Evolutionary conservation across 2,329 filamentous ascomycete genomes (phyloP), one percentile per base, ranked within the genome.

Genomic region (Trichoderma citrinoviride): DNA sequence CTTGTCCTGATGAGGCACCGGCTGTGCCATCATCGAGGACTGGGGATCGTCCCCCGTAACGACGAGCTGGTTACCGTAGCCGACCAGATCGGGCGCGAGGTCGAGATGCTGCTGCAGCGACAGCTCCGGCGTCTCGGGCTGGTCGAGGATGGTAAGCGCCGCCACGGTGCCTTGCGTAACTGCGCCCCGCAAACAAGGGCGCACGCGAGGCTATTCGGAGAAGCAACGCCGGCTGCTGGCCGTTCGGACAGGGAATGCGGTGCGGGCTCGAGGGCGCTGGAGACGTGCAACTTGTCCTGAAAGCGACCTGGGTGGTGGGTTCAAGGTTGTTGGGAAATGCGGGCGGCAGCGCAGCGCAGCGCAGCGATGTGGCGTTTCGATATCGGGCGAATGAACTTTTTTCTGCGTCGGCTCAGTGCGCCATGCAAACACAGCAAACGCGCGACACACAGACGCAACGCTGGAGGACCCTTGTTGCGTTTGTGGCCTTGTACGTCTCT

Each of bases 1-100:
- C 80, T 83, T 87, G 74, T 88, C 86, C 80, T 83, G 84, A 85
- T 87, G 85, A 86, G 86, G 86, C 86, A 88, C 85, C 72, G 81
- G 79, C 81, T 88, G 86, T 86, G 87, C 87, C 87, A 89, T 89
- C 83, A 87, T 88, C 86, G 83, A 81, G 77, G 83, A 82, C 79
- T 86, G 83, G 78, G 80, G 76, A 75, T 84, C 84, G 78, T 78
- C 81, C 78, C 86, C 83, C 71, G 70, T 69, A 71, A 77, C 78
- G 75, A 81, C 78, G 76, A 82, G 79, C 72, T 77, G 78, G 68
- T 77, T 78, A 73, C 77, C 78, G 74, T 82, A 84, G 68, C 79
- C 79, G 71, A 82, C 76, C 70, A 86, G 77, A 68, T 83, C 80
- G 56, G 82, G 82, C 64, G 82, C 78, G 68, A 86, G 78, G 69